Conservation (phyloP, 2,329 filamentous ascomycete species). For the Aspergillus fumigatus region DNA sequence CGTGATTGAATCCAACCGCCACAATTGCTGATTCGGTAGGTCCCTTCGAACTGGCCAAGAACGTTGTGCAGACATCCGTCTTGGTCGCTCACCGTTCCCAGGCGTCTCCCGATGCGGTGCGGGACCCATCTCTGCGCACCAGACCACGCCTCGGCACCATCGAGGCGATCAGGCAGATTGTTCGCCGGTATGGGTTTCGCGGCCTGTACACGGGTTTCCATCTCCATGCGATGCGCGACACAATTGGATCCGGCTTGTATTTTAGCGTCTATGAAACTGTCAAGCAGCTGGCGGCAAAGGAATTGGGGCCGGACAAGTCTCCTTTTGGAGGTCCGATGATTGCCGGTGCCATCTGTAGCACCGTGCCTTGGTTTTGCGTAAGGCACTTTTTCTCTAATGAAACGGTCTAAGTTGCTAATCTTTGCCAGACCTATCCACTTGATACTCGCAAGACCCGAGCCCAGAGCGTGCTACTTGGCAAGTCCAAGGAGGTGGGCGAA, state of each 20-base stretch:
- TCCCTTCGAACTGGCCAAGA: conserved; percentile 46
- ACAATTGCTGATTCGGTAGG: conserved; percentile 23
- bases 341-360: conserved; percentile 44
- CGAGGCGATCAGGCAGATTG: conserved; percentile 40
- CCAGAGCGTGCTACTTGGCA: conserved; percentile 43
- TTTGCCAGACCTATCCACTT: conserved; percentile 42
- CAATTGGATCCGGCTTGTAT: conserved; percentile 43
- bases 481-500: conserved; percentile 39
- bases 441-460: conserved; percentile 48
- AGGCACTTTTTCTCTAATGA: conserved; percentile 9
- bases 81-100: conserved; percentile 40
- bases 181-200: conserved; percentile 39
- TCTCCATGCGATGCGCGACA: conserved; percentile 43
- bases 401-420: conserved; percentile 1
- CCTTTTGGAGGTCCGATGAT: conserved; percentile 42
- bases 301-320: conserved; percentile 40
- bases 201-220: conserved; percentile 45
- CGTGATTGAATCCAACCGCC: background rate
- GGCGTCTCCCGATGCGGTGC: conserved; percentile 31
- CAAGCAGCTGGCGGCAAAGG: conserved; percentile 43
- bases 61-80: conserved; percentile 47
- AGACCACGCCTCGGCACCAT: conserved; percentile 40
- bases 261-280: conserved; percentile 46
- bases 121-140: conserved; percentile 31
- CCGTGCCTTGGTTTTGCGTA: conserved; percentile 46